Percentiles rank a stretch among this genome's conserved stretches.
These are phyloP conservation scores for Pascua sp. DNA, from an alignment of 1,284 basidiomycete species.

Conservation along the genomic window DNA sequence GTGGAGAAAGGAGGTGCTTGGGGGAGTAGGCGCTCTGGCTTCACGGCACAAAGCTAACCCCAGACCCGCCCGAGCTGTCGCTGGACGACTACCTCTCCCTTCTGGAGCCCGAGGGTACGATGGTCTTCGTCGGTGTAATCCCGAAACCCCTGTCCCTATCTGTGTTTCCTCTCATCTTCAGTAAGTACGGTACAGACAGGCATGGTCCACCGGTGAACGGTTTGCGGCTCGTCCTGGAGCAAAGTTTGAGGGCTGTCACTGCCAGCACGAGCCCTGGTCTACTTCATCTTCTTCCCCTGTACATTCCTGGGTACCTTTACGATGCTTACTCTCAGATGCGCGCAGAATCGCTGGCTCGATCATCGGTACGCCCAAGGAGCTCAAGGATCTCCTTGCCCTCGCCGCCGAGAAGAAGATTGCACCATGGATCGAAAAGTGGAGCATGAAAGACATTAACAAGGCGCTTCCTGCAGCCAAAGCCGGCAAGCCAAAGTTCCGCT, in stretches of 20 bases:
- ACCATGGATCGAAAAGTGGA: slow-evolving; percentile 32
- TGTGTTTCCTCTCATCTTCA: no score
- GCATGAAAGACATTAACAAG: slow-evolving; percentile 51
- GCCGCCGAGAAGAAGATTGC: slow-evolving; percentile 35
- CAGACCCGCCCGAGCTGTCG: slow-evolving; percentile 19
- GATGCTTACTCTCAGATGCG: no score
- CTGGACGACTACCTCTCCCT: slow-evolving; percentile 41
- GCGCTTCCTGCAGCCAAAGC: slow-evolving; percentile 47
- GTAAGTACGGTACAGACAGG: no score
- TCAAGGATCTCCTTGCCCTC: slow-evolving; percentile 46
- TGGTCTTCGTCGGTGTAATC: slow-evolving; percentile 47
- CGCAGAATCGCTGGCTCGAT: slow-evolving; percentile 21
- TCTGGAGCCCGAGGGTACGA: slow-evolving; percentile 43
- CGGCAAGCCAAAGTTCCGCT: slow-evolving; percentile 50
- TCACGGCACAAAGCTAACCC: background rate
- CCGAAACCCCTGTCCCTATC: slow-evolving; percentile 31
- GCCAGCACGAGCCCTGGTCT: no score
- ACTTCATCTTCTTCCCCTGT: no score
- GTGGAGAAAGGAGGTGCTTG: no score
- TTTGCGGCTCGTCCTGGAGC: no score
- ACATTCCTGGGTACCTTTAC: no score
- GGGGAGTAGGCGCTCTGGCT: no score
- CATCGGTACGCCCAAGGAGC: slow-evolving; percentile 48
- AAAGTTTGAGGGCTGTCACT: no score
- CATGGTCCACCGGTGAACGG: no score